Evolutionary conservation across 345 rosid species (phyloP).

Genomic region (Chamaenerion angustifolium): DNA sequence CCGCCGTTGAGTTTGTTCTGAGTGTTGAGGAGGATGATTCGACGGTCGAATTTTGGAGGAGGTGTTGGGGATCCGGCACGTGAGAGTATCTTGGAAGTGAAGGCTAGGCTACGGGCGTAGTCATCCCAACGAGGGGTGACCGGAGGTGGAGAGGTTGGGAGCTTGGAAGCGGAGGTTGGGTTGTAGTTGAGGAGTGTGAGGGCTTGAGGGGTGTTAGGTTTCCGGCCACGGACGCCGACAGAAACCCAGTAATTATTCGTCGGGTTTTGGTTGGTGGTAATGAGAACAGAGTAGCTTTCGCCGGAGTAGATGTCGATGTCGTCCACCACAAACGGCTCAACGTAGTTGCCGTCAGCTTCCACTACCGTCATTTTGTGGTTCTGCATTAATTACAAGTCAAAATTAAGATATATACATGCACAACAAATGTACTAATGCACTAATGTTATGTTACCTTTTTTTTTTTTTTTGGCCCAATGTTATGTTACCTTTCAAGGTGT

Average conservation of each 20-base stretch:
- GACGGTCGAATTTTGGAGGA: constrained; percentile 19
- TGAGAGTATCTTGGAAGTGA: constrained; percentile 26
- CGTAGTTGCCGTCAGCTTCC: constrained; percentile 78
- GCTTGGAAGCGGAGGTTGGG: constrained; percentile 22
- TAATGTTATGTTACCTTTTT: no score
- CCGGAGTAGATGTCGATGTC: constrained; percentile 73
- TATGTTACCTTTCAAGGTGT: no score
- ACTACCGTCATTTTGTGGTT: constrained; percentile 65
- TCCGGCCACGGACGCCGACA: constrained; percentile 44
- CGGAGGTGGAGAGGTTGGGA: constrained; percentile 45
- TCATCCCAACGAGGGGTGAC: constrained; percentile 61
- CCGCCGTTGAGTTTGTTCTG: constrained; percentile 48
- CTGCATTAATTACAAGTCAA: constrained; percentile 12
- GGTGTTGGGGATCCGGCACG: constrained; percentile 32
- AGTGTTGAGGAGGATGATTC: constrained; percentile 58
- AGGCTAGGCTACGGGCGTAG: constrained; percentile 34
- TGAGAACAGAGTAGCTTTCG: constrained; percentile 63
- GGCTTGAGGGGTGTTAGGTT: constrained; percentile 45
- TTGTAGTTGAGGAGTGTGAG: constrained; percentile 45
- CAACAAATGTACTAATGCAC: no score
- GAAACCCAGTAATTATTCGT: constrained; percentile 50
- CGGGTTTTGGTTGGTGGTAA: constrained; percentile 44
- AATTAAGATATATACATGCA: no score
- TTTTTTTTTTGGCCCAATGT: no score
- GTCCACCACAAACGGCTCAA: constrained; percentile 42